phyloP scores from a whole-genome alignment of 1,139 yeast genomes.

The Sugiyamaella castrensis region DNA sequence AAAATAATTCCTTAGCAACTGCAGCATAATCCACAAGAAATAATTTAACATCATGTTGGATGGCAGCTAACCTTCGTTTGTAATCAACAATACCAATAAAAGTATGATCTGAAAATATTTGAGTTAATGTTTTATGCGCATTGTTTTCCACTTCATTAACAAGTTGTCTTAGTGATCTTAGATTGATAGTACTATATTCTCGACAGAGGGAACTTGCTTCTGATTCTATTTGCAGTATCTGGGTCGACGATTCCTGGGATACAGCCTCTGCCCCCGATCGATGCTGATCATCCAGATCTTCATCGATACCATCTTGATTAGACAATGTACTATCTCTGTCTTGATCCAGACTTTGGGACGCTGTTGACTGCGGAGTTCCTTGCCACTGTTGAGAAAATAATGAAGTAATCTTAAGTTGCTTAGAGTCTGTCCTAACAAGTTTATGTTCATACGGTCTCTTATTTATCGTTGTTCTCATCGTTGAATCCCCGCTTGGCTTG shows the following conservation, averaged over 20 bases:
- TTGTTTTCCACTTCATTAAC: slow-evolving; percentile 48
- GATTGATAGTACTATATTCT: slow-evolving; percentile 18
- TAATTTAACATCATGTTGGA: slow-evolving; percentile 77
- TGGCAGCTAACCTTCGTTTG: slow-evolving; percentile 63
- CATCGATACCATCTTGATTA: not conserved
- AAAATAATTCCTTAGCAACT: slow-evolving; percentile 62
- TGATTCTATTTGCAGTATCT: not conserved
- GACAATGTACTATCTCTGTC: not conserved
- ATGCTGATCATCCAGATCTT: not conserved
- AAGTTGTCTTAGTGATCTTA: slow-evolving; percentile 47
- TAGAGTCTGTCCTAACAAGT: slow-evolving; percentile 63
- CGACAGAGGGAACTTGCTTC: not conserved
- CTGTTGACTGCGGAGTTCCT: not conserved
- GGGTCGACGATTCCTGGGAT: not conserved
- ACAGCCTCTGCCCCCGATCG: not conserved
- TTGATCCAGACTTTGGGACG: not conserved
- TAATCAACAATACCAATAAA: slow-evolving; percentile 84
- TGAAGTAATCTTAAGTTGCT: slow-evolving; percentile 56
- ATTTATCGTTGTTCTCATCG: slow-evolving; percentile 1
- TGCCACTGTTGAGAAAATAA: slow-evolving; percentile 31
- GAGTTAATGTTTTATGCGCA: slow-evolving; percentile 56
- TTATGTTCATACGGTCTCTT: slow-evolving; percentile 36
- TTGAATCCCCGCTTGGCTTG: not conserved
- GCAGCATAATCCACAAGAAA: slow-evolving; percentile 80
- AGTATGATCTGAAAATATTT: slow-evolving; percentile 64